Percentiles rank a stretch among this genome's conserved stretches.
Evolutionary conservation across 1,284 basidiomycete genomes (phyloP).

Genomic region (Meira miltonrushii): DNA sequence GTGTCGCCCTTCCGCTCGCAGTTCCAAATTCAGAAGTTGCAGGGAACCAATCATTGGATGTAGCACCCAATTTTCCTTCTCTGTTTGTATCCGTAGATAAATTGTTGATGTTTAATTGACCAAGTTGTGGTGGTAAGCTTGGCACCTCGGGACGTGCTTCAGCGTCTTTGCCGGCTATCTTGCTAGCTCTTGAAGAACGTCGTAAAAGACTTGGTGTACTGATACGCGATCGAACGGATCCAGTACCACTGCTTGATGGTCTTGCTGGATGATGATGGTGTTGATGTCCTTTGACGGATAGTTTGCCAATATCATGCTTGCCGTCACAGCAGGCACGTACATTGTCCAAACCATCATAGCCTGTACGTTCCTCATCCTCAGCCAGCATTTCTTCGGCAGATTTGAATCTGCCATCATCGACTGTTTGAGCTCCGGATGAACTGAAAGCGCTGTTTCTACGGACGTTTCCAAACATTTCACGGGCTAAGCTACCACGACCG

Average conservation of each 20-base stretch:
- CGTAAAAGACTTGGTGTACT: too few species aligned
- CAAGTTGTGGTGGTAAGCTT: too few species aligned
- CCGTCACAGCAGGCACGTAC: constrained; percentile 80
- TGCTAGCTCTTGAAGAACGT: too few species aligned
- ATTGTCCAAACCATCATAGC: constrained; percentile 79
- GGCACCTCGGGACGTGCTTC: too few species aligned
- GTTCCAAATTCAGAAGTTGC: too few species aligned
- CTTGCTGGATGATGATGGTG: constrained; percentile 12
- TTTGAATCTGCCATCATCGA: constrained; percentile 10
- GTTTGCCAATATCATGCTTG: constrained; percentile 62
- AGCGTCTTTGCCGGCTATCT: too few species aligned
- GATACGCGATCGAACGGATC: too few species aligned
- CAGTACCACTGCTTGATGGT: constrained; percentile 1
- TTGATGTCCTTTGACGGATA: constrained; percentile 29
- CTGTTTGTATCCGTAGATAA: too few species aligned
- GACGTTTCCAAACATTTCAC: background rate
- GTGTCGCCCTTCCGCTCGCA: too few species aligned
- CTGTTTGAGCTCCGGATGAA: background rate
- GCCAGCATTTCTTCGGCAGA: constrained; percentile 55
- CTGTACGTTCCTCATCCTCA: constrained; percentile 69
- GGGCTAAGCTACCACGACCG: background rate
- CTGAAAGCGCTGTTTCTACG: background rate
- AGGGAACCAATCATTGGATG: too few species aligned
- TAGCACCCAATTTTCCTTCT: too few species aligned
- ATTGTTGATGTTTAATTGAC: too few species aligned